A percentile compares a stretch with the other conserved stretches of the same genome.
These are phyloP conservation scores for Teratosphaeria viscida DNA, from an alignment of 2,329 filamentous ascomycete species.

Conservation along the genomic window DNA sequence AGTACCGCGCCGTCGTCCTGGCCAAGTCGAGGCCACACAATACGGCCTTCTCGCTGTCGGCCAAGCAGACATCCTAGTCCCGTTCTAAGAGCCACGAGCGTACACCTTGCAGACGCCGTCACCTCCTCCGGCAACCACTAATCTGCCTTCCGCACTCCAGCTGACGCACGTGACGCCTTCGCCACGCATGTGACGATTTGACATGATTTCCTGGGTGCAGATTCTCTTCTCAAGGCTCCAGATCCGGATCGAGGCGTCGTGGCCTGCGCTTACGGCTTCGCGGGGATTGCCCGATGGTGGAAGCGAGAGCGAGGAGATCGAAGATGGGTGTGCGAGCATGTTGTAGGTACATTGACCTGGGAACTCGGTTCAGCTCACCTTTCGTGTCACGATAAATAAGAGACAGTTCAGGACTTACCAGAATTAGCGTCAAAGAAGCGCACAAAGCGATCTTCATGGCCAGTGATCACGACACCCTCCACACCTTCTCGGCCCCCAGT, in stretches of 20 bases:
- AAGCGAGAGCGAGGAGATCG: slow-evolving; percentile 83
- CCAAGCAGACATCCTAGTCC: not conserved
- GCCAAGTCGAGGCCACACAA: not conserved
- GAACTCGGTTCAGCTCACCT: not conserved
- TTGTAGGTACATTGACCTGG: slow-evolving; percentile 97
- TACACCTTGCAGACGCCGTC: slow-evolving; percentile 94
- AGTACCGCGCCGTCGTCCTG: not conserved
- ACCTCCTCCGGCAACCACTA: slow-evolving; percentile 88
- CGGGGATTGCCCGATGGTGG: slow-evolving; percentile 68
- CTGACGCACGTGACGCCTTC: slow-evolving; percentile 91
- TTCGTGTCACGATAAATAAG: not conserved
- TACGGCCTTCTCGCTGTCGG: not conserved
- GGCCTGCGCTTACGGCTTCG: slow-evolving; percentile 89
- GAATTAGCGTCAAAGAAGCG: slow-evolving; percentile 98
- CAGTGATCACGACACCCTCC: slow-evolving; percentile 89
- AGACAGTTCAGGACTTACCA: slow-evolving; percentile 52
- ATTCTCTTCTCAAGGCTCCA: slow-evolving; percentile 94
- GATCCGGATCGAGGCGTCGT: slow-evolving; percentile 91
- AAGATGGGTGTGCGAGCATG: slow-evolving; percentile 91
- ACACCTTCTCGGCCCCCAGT: slow-evolving; percentile 67
- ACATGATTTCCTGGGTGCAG: slow-evolving; percentile 91
- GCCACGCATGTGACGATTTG: slow-evolving; percentile 85
- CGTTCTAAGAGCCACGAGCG: not conserved
- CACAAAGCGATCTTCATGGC: slow-evolving; percentile 92
- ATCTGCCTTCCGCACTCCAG: slow-evolving; percentile 90